Conservation (phyloP, 1,284 basidiomycete species). For the Phellopilus nigrolimitatus region DNA sequence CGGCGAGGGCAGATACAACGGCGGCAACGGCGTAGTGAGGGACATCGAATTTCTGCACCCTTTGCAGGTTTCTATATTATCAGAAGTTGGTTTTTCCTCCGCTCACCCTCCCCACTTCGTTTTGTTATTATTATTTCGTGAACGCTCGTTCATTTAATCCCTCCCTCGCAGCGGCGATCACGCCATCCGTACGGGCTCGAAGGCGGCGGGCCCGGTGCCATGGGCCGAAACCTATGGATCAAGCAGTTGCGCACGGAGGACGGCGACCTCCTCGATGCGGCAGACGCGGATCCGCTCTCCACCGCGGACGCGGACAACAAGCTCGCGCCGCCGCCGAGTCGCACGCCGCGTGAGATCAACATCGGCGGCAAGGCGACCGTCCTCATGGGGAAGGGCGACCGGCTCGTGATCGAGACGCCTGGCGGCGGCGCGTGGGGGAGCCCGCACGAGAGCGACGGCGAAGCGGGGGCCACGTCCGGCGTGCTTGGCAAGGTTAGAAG, state of each 20-base stretch:
- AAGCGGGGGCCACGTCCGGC: constrained; percentile 5
- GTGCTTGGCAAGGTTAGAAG: constrained; percentile 30
- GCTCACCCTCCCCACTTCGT: too few relatives aligned
- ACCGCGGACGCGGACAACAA: constrained; percentile 7
- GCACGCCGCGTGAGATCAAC: constrained; percentile 65
- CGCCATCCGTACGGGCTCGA: constrained; percentile 87
- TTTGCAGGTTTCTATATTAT: constrained; percentile 84
- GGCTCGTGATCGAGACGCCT: constrained; percentile 81
- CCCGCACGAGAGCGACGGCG: constrained; percentile 33
- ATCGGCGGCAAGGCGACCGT: constrained; percentile 90
- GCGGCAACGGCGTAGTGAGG: constrained; percentile 85
- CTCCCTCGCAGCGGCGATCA: constrained; percentile 62
- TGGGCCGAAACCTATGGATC: constrained; percentile 89
- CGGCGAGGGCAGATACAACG: constrained; percentile 73
- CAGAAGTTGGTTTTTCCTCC: constrained; percentile 61
- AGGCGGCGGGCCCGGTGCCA: constrained; percentile 73
- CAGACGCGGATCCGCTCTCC: constrained; percentile 22
- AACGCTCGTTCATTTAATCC: constrained; percentile 8
- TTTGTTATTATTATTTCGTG: constrained; percentile 8
- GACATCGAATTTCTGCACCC: constrained; percentile 86
- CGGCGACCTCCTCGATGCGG: constrained; percentile 48
- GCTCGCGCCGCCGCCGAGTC: constrained; percentile 15
- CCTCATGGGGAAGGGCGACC: constrained; percentile 82
- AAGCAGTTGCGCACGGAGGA: constrained; percentile 71
- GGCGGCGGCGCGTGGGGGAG: constrained; percentile 90